Conservation (phyloP, 2,329 filamentous ascomycete species). For the Chaetomiaceae sp. region DNA sequence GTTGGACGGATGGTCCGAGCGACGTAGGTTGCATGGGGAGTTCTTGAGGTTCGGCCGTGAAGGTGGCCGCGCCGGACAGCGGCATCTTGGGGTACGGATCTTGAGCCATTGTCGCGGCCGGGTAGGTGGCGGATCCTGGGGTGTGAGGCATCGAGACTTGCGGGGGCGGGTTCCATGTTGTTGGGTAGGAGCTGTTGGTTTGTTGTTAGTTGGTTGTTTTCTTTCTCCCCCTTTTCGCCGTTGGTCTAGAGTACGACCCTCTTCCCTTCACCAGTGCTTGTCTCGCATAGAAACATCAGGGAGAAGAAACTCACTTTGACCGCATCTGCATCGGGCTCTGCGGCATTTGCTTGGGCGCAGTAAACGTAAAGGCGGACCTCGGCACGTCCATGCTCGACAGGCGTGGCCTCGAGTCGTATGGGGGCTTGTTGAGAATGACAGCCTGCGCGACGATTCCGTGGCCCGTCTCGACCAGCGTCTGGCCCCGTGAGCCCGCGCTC, state of each 20-base stretch:
- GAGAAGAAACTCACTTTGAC: constrained; percentile 49
- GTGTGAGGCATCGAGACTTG: constrained; percentile 46
- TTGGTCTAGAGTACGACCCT: no score
- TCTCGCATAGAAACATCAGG: no score
- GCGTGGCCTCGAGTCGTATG: constrained; percentile 49
- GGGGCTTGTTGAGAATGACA: constrained; percentile 44
- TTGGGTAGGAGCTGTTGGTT: constrained; percentile 48
- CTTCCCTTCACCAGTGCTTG: background rate
- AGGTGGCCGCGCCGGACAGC: constrained; percentile 44
- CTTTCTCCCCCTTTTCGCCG: background rate
- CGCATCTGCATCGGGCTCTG: constrained; percentile 51
- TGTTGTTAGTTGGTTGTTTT: constrained; percentile 33
- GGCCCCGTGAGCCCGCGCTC: constrained; percentile 72
- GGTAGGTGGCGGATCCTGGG: constrained; percentile 45
- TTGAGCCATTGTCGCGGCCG: constrained; percentile 45
- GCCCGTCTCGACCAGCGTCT: constrained; percentile 62
- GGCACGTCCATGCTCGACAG: constrained; percentile 52
- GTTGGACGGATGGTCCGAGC: constrained; percentile 47
- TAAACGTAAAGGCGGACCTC: constrained; percentile 55
- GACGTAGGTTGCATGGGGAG: constrained; percentile 49
- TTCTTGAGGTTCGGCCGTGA: constrained; percentile 49
- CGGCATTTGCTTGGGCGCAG: constrained; percentile 48
- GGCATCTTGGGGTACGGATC: constrained; percentile 52
- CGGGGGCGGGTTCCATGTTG: constrained; percentile 47
- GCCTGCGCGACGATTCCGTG: constrained; percentile 56